phyloP scores from a whole-genome alignment of 805 yeast species.

The Spathaspora gorwiae region DNA sequence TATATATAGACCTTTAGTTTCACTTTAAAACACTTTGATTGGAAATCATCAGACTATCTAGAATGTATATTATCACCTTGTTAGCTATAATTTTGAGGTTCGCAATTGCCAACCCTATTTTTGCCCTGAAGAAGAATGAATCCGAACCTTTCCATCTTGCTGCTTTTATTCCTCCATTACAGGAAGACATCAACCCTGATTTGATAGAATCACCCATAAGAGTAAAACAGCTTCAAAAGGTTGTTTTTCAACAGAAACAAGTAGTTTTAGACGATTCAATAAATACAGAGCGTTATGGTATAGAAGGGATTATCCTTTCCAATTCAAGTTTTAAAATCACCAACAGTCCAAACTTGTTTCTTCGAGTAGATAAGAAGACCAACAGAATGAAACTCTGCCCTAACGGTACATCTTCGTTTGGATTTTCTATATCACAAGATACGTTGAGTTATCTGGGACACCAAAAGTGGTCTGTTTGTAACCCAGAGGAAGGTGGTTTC shows the following conservation, averaged over 20 bases:
- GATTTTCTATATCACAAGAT: background rate
- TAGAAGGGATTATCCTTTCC: background rate
- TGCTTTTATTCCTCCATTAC: background rate
- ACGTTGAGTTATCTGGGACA: background rate
- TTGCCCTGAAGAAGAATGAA: no score
- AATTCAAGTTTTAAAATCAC: background rate
- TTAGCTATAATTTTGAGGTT: no score
- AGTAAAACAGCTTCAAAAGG: background rate
- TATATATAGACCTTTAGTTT: no score
- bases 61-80: no score
- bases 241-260: no score
- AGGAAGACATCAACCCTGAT: background rate
- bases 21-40: no score
- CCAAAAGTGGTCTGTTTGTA: background rate
- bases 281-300: background rate
- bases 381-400: background rate
- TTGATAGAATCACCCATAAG: no score
- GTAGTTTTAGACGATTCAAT: background rate
- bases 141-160: background rate
- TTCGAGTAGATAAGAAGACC: background rate
- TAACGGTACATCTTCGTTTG: background rate
- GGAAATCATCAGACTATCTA: no score
- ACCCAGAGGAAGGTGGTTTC: background rate
- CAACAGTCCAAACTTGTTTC: background rate
- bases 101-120: no score